Evolutionary conservation across 176 grass and related monocot species (phyloP).

Genomic region (Pontederia crassipes): DNA sequence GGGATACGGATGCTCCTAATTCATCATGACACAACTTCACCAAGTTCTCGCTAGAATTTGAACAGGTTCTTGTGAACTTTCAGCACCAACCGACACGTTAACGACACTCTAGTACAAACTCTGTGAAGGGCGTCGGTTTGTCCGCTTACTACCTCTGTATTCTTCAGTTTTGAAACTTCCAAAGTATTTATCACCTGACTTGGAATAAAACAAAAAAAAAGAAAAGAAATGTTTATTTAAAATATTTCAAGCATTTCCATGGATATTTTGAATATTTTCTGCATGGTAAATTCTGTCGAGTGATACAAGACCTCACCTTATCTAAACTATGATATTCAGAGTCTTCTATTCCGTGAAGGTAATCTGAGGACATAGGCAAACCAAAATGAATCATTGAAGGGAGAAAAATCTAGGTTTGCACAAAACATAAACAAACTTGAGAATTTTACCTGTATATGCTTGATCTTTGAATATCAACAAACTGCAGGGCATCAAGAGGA

Average conservation of each 20-base stretch:
- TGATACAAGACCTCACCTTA: constrained; percentile 38
- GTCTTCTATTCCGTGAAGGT: constrained; percentile 84
- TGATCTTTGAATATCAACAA: constrained; percentile 72
- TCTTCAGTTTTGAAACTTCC: constrained; percentile 35
- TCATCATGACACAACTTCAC: too few relatives aligned
- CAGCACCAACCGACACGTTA: constrained; percentile 78
- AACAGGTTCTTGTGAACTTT: constrained; percentile 81
- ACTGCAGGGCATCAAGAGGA: constrained; percentile 61
- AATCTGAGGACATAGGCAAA: constrained; percentile 37
- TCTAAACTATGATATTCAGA: constrained; percentile 46
- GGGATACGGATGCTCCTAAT: too few relatives aligned
- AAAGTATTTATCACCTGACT: constrained; percentile 47
- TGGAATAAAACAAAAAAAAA: background rate
- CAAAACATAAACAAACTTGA: background rate
- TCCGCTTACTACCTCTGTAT: constrained; percentile 14
- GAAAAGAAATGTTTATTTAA: background rate
- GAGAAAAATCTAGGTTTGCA: background rate
- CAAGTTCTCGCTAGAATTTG: constrained; percentile 36
- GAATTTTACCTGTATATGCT: constrained; percentile 56
- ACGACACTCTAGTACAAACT: constrained; percentile 48
- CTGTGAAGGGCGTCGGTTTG: constrained; percentile 32
- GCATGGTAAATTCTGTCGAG: background rate
- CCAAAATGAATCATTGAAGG: constrained; percentile 2
- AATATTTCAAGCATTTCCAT: background rate
- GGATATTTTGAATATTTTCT: background rate